Conservation (phyloP, 495 filamentous ascomycete species). For the Apodospora peruviana region DNA sequence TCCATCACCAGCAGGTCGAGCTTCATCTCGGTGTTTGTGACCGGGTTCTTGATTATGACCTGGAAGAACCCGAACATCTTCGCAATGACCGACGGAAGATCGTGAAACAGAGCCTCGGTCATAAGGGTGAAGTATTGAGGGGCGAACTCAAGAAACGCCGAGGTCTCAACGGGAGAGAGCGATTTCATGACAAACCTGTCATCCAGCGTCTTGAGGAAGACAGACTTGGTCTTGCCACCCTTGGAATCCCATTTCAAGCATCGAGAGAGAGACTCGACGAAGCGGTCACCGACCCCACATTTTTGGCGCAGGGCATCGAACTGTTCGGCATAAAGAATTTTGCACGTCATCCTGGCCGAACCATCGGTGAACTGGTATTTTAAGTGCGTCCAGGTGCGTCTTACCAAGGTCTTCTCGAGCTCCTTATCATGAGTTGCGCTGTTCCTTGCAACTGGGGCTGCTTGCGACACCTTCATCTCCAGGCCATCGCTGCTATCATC, state of each 20-base stretch:
- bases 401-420: conserved; percentile 70
- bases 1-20: conserved; percentile 96
- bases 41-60: conserved; percentile 90
- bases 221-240: conserved; percentile 93
- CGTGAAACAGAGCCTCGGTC: conserved; percentile 92
- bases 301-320: conserved; percentile 93
- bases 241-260: conserved; percentile 98
- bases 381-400: conserved; percentile 81
- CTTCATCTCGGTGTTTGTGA: conserved; percentile 88
- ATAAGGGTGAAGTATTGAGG: conserved; percentile 97
- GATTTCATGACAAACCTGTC: conserved; percentile 80
- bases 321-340: conserved; percentile 96
- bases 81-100: conserved; percentile 92
- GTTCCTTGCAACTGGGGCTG: conserved; percentile 11
- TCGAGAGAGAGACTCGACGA: conserved; percentile 89
- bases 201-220: conserved; percentile 97
- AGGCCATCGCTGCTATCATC: conserved; percentile 28
- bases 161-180: conserved; percentile 81
- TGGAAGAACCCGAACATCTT: conserved; percentile 99
- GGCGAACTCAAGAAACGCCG: conserved; percentile 90
- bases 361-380: conserved; percentile 93
- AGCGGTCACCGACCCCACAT: conserved; percentile 87
- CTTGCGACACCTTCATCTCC: conserved; percentile 18
- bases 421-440: conserved; percentile 43
- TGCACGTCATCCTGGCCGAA: conserved; percentile 89